Base-by-base conservation (phyloP, 2,329 filamentous ascomycete genomes). In the Colletotrichum incanum region DNA sequence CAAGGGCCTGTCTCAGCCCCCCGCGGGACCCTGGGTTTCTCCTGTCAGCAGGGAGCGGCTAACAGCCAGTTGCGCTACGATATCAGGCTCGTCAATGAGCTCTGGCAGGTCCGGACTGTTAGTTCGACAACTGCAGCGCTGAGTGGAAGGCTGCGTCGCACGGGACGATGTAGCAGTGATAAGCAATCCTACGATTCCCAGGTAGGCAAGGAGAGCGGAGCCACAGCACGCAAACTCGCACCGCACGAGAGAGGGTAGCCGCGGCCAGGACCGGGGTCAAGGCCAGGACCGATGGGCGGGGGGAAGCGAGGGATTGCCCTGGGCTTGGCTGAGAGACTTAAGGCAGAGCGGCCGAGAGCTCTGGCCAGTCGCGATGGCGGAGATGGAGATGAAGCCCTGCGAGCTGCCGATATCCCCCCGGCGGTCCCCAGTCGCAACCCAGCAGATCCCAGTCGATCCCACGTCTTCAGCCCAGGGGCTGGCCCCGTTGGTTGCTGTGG, bases 401-500 rank as follows among this genome's bases (percentile, higher is more conserved):
- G 34, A 64, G 65, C 59, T 72, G 59, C 65, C 65, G 69, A 64
- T 49, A 47, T 23, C 41, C 58, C 69, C 47, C 43, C 43, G 52
- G 49, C 52, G 28, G 39, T 31, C 65, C 65, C 69, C 59, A 64
- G 65, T 37, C 37, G 39, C 41, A 71, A 63, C 64, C 41, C 67
- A 39, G 55, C 55, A 37, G 65, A 68, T 68, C 68, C 68, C 65
- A 45, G 68, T 65, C 67, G 60, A 58, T 68, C 68, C 68, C 68
- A 71, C 68, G 68, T 71, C 65, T 67, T 68, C 68, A 62, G 58
- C 68, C 68, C 65, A 71, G 68, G 68, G 68, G 65, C 68, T 62
- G 68, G 68, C 65, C 58, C 68, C 68, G 68, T 71, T 68, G 68
- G 68, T 71, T 71, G 68, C 68, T 71, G 65, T 71, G 68, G 68